A percentile compares a stretch with the other conserved stretches of the same genome.
These are phyloP conservation scores for Dunaliella salina DNA, from an alignment of 163 green algal genomes.

Conservation along the genomic window DNA sequence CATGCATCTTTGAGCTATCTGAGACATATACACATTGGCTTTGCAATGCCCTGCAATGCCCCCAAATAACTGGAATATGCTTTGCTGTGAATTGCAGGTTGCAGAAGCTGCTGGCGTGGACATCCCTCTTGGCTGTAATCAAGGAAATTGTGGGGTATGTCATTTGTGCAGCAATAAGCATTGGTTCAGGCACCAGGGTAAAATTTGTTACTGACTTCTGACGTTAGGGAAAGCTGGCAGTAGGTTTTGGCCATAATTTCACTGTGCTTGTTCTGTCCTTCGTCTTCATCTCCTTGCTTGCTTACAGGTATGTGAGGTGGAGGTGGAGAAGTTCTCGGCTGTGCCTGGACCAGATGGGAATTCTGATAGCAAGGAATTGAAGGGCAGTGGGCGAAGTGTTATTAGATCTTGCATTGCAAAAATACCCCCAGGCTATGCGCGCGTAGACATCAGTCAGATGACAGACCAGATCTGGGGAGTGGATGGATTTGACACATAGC, in stretches of 20 bases:
- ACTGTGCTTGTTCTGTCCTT: too few species aligned
- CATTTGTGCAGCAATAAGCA: too few species aligned
- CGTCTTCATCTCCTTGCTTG: background rate
- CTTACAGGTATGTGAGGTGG: background rate
- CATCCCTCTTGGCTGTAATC: background rate
- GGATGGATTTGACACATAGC: background rate
- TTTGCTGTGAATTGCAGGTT: background rate
- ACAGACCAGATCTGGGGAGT: background rate
- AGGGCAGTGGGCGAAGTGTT: background rate
- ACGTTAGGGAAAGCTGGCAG: too few species aligned
- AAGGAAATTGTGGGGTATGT: background rate
- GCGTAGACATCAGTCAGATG: background rate
- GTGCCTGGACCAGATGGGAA: too few species aligned
- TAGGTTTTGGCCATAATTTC: too few species aligned
- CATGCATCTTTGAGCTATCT: too few species aligned
- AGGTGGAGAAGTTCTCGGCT: background rate
- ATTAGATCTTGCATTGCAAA: constrained; percentile 1
- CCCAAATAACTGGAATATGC: too few species aligned
- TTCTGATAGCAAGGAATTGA: background rate
- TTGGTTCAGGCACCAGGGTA: too few species aligned
- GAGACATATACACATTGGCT: too few species aligned
- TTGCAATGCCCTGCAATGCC: too few species aligned
- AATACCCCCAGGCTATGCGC: background rate
- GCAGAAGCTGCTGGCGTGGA: background rate
- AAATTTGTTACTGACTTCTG: too few species aligned